Evolutionary conservation across 2,329 filamentous ascomycete genomes (phyloP).

Genomic region (Neonectria punicea): DNA sequence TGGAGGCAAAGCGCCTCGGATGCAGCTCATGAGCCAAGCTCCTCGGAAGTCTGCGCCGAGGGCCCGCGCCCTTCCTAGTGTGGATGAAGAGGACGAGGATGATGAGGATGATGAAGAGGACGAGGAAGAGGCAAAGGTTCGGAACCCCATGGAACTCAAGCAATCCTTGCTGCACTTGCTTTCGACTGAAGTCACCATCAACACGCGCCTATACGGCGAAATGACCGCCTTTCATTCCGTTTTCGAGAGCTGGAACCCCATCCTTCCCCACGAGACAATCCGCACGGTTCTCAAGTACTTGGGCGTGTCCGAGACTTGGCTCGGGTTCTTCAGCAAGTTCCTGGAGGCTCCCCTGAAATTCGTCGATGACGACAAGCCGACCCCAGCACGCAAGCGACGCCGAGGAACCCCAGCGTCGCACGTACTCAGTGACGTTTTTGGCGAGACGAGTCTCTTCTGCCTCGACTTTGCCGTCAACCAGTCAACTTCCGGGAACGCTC

Average conservation of each 20-base stretch:
- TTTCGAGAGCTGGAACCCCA: slow-evolving; percentile 57
- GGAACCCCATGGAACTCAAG: slow-evolving; percentile 55
- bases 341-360: slow-evolving; percentile 70
- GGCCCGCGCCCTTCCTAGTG: background rate
- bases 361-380: slow-evolving; percentile 60
- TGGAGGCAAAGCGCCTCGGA: slow-evolving; percentile 13
- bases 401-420: slow-evolving; percentile 71
- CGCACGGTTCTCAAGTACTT: slow-evolving; percentile 67
- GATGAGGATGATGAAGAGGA: slow-evolving; percentile 18
- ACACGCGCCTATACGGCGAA: slow-evolving; percentile 56
- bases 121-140: slow-evolving; percentile 23
- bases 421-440: slow-evolving; percentile 67
- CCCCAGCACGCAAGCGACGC: slow-evolving; percentile 56
- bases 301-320: slow-evolving; percentile 65
- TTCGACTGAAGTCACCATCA: slow-evolving; percentile 58
- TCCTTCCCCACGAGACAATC: slow-evolving; percentile 66
- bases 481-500: slow-evolving; percentile 60
- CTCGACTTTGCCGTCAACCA: slow-evolving; percentile 74
- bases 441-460: slow-evolving; percentile 70
- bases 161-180: slow-evolving; percentile 60
- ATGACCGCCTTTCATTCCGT: slow-evolving; percentile 58
- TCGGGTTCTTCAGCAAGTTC: slow-evolving; percentile 68
- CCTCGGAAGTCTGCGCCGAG: background rate
- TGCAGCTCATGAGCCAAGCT: slow-evolving; percentile 12
- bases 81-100: slow-evolving; percentile 14